Evolutionary conservation across 2,329 filamentous ascomycete species (phyloP), one percentile per base, ranked within the genome.

Genomic region (Colletotrichum scovillei): DNA sequence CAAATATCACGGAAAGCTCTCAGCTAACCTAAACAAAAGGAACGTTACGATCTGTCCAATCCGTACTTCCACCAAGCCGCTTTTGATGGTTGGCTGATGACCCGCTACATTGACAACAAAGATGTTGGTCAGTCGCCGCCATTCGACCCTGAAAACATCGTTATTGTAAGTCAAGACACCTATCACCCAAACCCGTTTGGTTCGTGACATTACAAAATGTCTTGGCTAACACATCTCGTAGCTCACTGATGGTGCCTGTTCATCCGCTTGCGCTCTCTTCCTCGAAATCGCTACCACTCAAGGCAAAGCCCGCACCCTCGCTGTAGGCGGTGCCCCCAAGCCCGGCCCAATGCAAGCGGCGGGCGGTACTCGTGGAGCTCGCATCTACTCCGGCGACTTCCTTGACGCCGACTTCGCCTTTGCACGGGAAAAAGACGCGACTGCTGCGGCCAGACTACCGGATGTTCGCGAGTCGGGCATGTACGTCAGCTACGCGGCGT

Each of bases 261-360:
- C 84, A 9, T 91, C 89, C 0, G 90, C 91, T 4, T 92, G 91
- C 78, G 86, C 89, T 38, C 81, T 90, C 55, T 90, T 92, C 78
- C 82, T 84, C n/a, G 86, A 90, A 59, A 82, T 90, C 35, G 86
- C 92, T 83, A 84, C 85, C 7, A 80, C 83, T 72, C 82, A 85
- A 69, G 84, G 83, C 35, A 86, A 87, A n/a, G 87, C 92, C 2
- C 87, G 87, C 73, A 88, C 87, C 49, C 84, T 92, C 60, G 85
- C 85, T 1, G 83, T 91, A 22, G 91, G 91, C n/a, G 91, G 91
- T 2, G 85, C 88, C 5, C 86, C 90, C 0, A 81, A 81, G 9
- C 74, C 81, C 1, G 78, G 78, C 2, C 86, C 87, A 1, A 92
- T 91, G 82, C 88, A 91, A 80, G 84, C 83, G 3, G 81, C 91